Conservation (phyloP, 495 filamentous ascomycete genomes). For the Penicillium flavigenum region DNA sequence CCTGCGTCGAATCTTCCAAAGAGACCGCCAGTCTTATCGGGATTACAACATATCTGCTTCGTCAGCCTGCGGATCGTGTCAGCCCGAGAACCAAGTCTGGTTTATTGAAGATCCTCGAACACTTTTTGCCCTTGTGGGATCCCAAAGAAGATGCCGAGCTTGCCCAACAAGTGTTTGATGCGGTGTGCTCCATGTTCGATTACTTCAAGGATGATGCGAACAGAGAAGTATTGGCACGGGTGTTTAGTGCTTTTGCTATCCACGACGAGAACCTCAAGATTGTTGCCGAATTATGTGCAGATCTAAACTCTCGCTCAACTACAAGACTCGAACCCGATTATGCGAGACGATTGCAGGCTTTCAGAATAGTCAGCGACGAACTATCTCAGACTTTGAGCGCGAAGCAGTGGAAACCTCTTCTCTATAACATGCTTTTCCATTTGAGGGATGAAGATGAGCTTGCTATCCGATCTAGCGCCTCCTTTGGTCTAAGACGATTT, state of each 20-base stretch:
- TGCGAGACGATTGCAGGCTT: constrained; percentile 73
- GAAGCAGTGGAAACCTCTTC: constrained; percentile 85
- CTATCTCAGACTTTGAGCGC: constrained; percentile 54
- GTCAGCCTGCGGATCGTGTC: constrained; percentile 77
- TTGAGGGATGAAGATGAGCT: constrained; percentile 86
- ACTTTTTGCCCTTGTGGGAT: constrained; percentile 66
- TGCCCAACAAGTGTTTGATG: constrained; percentile 56
- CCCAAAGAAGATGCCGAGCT: constrained; percentile 47
- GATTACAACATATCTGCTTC: constrained; percentile 75
- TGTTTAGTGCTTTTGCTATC: constrained; percentile 66
- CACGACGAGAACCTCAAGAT: constrained; percentile 58
- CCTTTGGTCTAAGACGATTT: constrained; percentile 78
- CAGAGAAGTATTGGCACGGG: constrained; percentile 66
- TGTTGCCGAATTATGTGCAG: constrained; percentile 68
- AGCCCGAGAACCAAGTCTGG: constrained; percentile 80
- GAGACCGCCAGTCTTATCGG: constrained; percentile 72
- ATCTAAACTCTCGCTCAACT: constrained; percentile 73
- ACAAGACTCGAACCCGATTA: constrained; percentile 80
- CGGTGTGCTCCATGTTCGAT: constrained; percentile 73
- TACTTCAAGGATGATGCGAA: constrained; percentile 80
- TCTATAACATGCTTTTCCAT: constrained; percentile 88
- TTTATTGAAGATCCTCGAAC: constrained; percentile 69
- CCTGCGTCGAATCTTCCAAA: constrained; percentile 65
- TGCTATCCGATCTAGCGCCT: constrained; percentile 80
- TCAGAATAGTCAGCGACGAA: constrained; percentile 64